These are phyloP conservation scores for Entophlyctis luteolus DNA, from an alignment of 192 early-diverging fungal species.

Conservation along the genomic window DNA sequence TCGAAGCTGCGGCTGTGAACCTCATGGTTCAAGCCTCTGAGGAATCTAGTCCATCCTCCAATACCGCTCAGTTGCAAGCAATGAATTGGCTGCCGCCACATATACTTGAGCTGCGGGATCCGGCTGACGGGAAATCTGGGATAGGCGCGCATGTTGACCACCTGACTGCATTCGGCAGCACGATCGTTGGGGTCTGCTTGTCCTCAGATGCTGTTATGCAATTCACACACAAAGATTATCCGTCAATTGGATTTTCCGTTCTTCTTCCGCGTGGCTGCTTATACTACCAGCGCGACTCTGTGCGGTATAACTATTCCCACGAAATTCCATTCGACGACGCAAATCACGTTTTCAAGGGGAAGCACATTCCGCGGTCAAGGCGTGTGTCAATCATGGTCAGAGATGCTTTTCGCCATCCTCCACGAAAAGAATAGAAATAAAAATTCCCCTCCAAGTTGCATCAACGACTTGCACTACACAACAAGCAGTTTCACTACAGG, in stretches of 20 bases:
- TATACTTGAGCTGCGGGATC: constrained; percentile 66
- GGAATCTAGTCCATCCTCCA: constrained; percentile 2
- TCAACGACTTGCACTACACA: no score
- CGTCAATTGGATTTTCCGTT: constrained; percentile 54
- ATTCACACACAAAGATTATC: constrained; percentile 63
- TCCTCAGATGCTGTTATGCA: constrained; percentile 68
- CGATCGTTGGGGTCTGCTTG: constrained; percentile 73
- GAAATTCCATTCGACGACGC: constrained; percentile 59
- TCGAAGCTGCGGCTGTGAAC: not conserved
- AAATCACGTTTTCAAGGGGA: constrained; percentile 53
- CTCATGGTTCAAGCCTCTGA: not conserved
- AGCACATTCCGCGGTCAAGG: constrained; percentile 48
- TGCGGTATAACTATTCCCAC: constrained; percentile 78
- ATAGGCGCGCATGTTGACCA: constrained; percentile 84
- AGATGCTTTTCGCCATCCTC: constrained; percentile 37
- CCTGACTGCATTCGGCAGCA: constrained; percentile 67
- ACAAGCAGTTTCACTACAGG: no score
- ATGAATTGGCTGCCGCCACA: constrained; percentile 68
- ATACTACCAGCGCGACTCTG: constrained; percentile 68
- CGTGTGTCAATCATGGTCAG: constrained; percentile 76
- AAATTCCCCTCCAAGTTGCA: no score
- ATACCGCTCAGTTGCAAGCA: constrained; percentile 58
- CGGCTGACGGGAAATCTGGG: constrained; percentile 50
- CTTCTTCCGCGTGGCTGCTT: constrained; percentile 61
- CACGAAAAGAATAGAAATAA: no score